Evolutionary conservation across 1,284 basidiomycete genomes (phyloP).

Genomic region (Pseudozyma hubeiensis): DNA sequence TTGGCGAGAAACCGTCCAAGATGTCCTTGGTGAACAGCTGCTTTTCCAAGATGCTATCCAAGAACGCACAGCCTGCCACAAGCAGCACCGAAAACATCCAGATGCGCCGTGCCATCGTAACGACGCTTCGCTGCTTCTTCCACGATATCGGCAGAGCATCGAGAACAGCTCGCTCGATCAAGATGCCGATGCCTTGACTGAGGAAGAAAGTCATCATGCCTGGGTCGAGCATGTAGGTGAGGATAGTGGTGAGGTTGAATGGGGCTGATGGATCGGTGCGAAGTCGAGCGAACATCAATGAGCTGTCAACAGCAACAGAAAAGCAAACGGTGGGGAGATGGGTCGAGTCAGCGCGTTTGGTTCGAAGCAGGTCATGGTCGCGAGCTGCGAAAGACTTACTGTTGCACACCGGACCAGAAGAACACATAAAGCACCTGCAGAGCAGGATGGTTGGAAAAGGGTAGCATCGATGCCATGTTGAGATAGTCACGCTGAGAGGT

Average conservation of each 20-base stretch:
- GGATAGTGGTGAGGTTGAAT: neutral
- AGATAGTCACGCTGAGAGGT: conserved; percentile 41
- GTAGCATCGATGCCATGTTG: conserved; percentile 22
- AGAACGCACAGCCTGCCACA: conserved; percentile 22
- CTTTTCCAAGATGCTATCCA: conserved; percentile 29
- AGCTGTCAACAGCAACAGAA: conserved; percentile 8
- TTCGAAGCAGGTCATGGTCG: too few species aligned
- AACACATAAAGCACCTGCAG: conserved; percentile 40
- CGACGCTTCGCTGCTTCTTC: conserved; percentile 19
- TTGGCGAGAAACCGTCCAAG: conserved; percentile 25
- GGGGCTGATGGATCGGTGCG: neutral
- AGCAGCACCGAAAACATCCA: conserved; percentile 36
- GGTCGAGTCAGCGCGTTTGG: too few species aligned
- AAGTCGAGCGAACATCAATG: conserved; percentile 32
- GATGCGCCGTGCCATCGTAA: conserved; percentile 10
- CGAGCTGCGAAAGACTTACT: conserved; percentile 16
- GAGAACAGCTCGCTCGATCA: conserved; percentile 22
- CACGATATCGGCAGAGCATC: conserved; percentile 18
- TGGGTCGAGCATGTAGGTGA: conserved; percentile 23
- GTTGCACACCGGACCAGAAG: conserved; percentile 46
- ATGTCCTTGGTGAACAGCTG: conserved; percentile 32
- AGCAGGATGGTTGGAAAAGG: conserved; percentile 6
- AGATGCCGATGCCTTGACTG: conserved; percentile 29
- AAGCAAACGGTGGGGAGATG: neutral
- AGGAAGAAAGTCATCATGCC: conserved; percentile 44